Conservation (phyloP, 495 filamentous ascomycete genomes). For the Lasiosphaeria ovina region DNA sequence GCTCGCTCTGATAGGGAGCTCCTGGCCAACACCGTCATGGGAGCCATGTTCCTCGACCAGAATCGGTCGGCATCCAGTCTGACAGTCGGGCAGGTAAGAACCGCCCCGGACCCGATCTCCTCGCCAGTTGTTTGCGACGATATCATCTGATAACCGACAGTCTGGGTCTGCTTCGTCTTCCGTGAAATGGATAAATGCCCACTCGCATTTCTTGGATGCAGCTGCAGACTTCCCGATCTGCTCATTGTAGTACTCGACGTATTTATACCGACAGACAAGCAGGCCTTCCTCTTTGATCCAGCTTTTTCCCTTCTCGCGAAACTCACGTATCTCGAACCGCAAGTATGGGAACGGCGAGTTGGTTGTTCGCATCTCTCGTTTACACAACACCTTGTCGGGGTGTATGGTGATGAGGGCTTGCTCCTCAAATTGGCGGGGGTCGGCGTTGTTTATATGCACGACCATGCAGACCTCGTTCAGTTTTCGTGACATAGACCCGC, state of each 20-base stretch:
- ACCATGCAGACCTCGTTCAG: constrained; percentile 47
- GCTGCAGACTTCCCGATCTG: neutral
- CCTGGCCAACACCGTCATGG: too few relatives aligned
- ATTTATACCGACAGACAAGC: constrained; percentile 42
- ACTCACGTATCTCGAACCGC: constrained; percentile 20
- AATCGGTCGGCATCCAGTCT: neutral
- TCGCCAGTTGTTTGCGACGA: constrained; percentile 36
- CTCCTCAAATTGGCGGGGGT: constrained; percentile 33
- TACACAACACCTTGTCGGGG: constrained; percentile 29
- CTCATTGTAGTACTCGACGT: constrained; percentile 24
- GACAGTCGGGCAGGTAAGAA: constrained; percentile 15
- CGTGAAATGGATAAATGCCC: constrained; percentile 24
- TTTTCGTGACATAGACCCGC: constrained; percentile 3
- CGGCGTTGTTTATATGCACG: constrained; percentile 43
- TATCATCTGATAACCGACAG: constrained; percentile 7
- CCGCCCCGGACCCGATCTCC: constrained; percentile 40
- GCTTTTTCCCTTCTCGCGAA: neutral
- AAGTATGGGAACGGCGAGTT: constrained; percentile 48
- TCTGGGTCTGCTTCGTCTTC: constrained; percentile 22
- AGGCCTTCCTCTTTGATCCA: constrained; percentile 30
- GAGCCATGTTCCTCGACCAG: neutral
- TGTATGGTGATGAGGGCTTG: constrained; percentile 48
- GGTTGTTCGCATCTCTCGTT: constrained; percentile 49
- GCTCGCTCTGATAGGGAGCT: neutral
- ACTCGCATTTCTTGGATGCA: constrained; percentile 31